A percentile compares a stretch with the other conserved stretches of the same genome.
phyloP scores from a whole-genome alignment of 495 filamentous ascomycete genomes.

The Aspergillus olivimuriae region DNA sequence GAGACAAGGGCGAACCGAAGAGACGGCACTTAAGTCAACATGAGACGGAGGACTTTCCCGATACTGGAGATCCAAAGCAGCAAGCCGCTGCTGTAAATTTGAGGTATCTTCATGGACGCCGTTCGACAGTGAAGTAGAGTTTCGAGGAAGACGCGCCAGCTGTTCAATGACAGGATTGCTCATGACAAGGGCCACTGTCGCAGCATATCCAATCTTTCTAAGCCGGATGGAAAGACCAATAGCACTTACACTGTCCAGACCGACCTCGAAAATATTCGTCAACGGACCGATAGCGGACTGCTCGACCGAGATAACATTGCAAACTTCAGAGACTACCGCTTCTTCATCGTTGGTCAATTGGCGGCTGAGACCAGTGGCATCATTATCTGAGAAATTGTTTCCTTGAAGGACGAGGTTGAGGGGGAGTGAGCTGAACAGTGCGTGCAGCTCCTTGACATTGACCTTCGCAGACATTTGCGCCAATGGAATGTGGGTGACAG shows the following conservation, averaged over 20 bases:
- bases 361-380: slow-evolving; percentile 2
- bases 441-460: slow-evolving; percentile 39
- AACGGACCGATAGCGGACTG: slow-evolving; percentile 40
- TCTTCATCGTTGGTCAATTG: slow-evolving; percentile 15
- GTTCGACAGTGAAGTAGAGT: slow-evolving; percentile 4
- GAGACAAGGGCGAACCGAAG: slow-evolving; percentile 32
- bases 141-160: slow-evolving; percentile 30
- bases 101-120: slow-evolving; percentile 10
- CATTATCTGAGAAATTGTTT: slow-evolving; percentile 5
- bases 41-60: slow-evolving; percentile 36
- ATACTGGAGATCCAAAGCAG: slow-evolving; percentile 52
- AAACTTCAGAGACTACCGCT: slow-evolving; percentile 18
- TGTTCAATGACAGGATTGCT: slow-evolving; percentile 54
- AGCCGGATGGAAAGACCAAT: slow-evolving; percentile 59
- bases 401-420: slow-evolving; percentile 16
- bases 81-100: slow-evolving; percentile 19
- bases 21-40: slow-evolving; percentile 6
- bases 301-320: slow-evolving; percentile 17
- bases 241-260: slow-evolving; percentile 31
- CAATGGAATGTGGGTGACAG: slow-evolving; percentile 34
- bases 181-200: slow-evolving; percentile 63
- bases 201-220: slow-evolving; percentile 45
- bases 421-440: slow-evolving; percentile 18
- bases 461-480: slow-evolving; percentile 42
- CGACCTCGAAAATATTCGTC: slow-evolving; percentile 41